Conservation (phyloP, 192 early-diverging fungal species). For the Chytriomyces hyalinus region DNA sequence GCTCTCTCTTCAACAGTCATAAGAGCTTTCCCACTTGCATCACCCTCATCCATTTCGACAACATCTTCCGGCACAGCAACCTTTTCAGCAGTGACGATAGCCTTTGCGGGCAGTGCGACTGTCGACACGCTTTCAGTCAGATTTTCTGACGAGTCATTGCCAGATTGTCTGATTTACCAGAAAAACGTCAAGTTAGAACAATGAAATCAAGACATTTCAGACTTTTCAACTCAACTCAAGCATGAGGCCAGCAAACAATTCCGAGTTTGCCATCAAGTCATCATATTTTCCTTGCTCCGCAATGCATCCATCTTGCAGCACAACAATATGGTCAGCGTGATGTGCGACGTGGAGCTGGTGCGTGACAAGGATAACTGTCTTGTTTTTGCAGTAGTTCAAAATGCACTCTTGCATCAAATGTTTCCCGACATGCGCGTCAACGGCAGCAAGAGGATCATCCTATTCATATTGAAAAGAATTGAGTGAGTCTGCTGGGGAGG, state of each 20-base stretch:
- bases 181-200: not conserved
- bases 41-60: slow-evolving; percentile 17
- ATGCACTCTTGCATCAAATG: slow-evolving; percentile 39
- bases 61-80: slow-evolving; percentile 3
- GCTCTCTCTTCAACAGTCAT: slow-evolving; percentile 85
- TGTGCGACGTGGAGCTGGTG: slow-evolving; percentile 53
- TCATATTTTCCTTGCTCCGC: slow-evolving; percentile 79
- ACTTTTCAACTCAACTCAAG: slow-evolving; percentile 66
- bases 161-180: not conserved
- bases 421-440: slow-evolving; percentile 62
- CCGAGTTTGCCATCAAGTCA: slow-evolving; percentile 65
- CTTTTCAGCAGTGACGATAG: not conserved
- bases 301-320: slow-evolving; percentile 63
- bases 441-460: slow-evolving; percentile 53
- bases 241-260: slow-evolving; percentile 75
- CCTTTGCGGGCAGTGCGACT: not conserved
- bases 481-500: slow-evolving; percentile 66
- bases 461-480: slow-evolving; percentile 57
- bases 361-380: slow-evolving; percentile 41
- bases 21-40: slow-evolving; percentile 55
- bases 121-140: not conserved
- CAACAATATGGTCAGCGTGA: slow-evolving; percentile 70
- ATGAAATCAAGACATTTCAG: slow-evolving; percentile 56
- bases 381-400: slow-evolving; percentile 31
- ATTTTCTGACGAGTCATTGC: not conserved